Base-by-base conservation (phyloP, 352 stramenopile genomes). In the Phytophthora pinifolia region DNA sequence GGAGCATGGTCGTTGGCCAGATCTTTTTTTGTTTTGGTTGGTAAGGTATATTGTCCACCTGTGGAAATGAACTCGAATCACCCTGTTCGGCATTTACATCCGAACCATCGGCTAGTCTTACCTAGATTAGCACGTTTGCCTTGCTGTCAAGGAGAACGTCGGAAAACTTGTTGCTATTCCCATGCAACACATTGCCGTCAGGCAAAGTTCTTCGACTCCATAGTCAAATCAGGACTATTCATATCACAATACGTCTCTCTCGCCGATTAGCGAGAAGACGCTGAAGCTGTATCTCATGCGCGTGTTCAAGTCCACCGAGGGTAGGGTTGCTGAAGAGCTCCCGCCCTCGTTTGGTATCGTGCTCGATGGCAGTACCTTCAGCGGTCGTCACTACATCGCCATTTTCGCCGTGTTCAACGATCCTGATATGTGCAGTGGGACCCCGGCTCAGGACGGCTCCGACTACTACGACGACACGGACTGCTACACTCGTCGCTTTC, bases 391-490 rank as follows among this genome's bases (percentile, higher is more conserved):
- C 46, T 67, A 44, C 20, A 54, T 59, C 14, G 59, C 35, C 0
- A 52, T 63, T 49, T 63, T 63, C 12, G 47, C 53, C 17, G 47
- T 68, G 13, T 57, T 55, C 32, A 33, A 63, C 27, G 37, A 54
- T 8, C 29, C 47, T 9, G 30, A 49, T 14, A 32, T 43, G 29
- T 22, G 25, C 46, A n/a, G 9, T n/a, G 22, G 27, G 25, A 35
- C 18, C n/a, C 22, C 29, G 6, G 37, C 38, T 39, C 29, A 31
- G 15, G 35, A 20, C 13, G n/a, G 15, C 25, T 35, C 29, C 36
- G 52, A 67, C 18, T 63, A 56, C 42, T 53, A 55, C 14, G 42
- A 59, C n/a, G 51, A 59, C 39, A 38, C 54, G 2, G 37, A 68
- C 17, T 63, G 59, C 18, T 46, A 41, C n/a, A 58, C 12, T 31